These are phyloP conservation scores for Rhodamnia argentea DNA, from an alignment of 345 rosid genomes.

Conservation along the genomic window DNA sequence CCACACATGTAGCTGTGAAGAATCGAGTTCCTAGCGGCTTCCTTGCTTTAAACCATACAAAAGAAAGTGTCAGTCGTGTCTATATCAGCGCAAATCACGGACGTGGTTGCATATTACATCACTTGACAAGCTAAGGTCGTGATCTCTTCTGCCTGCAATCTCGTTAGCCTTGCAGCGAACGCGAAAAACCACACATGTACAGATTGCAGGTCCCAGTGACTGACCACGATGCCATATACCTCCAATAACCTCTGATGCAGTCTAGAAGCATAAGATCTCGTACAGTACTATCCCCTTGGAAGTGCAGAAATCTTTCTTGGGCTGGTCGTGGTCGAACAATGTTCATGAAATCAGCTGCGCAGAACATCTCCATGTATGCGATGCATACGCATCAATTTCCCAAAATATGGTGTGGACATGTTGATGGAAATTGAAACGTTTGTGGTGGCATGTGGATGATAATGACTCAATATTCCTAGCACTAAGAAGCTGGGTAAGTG, in stretches of 20 bases:
- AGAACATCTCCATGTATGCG: neutral
- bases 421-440: neutral
- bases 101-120: slow-evolving; percentile 1
- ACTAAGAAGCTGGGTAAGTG: neutral
- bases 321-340: neutral
- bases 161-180: slow-evolving; percentile 48
- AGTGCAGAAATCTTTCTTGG: neutral
- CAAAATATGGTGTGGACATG: neutral
- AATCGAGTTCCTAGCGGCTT: slow-evolving; percentile 34
- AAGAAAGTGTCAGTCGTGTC: neutral
- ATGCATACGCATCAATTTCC: neutral
- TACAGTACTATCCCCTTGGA: neutral
- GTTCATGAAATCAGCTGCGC: neutral
- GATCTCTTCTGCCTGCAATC: slow-evolving; percentile 34
- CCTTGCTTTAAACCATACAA: slow-evolving; percentile 10
- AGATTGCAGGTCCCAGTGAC: neutral
- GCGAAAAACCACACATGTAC: slow-evolving; percentile 45
- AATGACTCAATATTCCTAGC: neutral
- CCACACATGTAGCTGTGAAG: slow-evolving; percentile 44
- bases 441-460: neutral
- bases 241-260: neutral
- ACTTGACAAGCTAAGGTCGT: neutral
- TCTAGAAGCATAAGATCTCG: neutral
- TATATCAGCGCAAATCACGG: neutral
- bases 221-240: neutral